phyloP scores from a whole-genome alignment of 306 rosid genomes.

The Gastrolobium villosum region DNA sequence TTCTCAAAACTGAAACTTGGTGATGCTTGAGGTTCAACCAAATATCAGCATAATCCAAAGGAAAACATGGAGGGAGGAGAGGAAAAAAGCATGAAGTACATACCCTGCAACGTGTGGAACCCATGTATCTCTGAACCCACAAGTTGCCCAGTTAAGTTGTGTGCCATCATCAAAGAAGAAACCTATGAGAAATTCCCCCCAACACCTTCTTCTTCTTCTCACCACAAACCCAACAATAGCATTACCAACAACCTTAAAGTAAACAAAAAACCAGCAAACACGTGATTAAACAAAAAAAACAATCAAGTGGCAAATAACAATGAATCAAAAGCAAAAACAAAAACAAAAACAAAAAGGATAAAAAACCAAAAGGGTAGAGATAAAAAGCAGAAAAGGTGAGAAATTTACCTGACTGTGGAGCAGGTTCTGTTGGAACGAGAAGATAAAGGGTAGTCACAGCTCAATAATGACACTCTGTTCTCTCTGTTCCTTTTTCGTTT shows the following conservation, averaged over 20 bases:
- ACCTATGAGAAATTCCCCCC: conserved; percentile 44
- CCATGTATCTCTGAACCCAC: conserved; percentile 94
- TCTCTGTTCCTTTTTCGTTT: conserved; percentile 9
- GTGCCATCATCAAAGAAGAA: conserved; percentile 53
- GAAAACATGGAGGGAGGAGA: background rate
- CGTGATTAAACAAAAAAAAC: conserved; percentile 12
- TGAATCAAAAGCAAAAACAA: background rate
- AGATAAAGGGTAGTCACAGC: conserved; percentile 19
- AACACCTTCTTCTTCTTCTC: conserved; percentile 30
- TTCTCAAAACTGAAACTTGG: conserved; percentile 27
- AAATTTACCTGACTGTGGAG: conserved; percentile 31
- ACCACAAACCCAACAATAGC: conserved; percentile 41
- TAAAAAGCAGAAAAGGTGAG: conserved; percentile 28
- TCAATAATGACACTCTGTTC: conserved; percentile 34
- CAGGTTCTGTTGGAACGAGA: background rate
- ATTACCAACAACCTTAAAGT: conserved; percentile 24
- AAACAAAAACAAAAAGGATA: background rate
- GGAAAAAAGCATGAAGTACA: background rate
- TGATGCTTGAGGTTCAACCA: conserved; percentile 20
- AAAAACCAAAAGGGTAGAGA: conserved; percentile 9
- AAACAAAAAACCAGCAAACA: conserved; percentile 23
- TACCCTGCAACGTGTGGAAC: conserved; percentile 85
- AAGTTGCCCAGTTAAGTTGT: conserved; percentile 62
- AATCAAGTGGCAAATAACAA: background rate
- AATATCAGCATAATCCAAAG: conserved; percentile 1